Evolutionary conservation across 306 rosid species (phyloP).

Genomic region (Astragalus membranaceus): DNA sequence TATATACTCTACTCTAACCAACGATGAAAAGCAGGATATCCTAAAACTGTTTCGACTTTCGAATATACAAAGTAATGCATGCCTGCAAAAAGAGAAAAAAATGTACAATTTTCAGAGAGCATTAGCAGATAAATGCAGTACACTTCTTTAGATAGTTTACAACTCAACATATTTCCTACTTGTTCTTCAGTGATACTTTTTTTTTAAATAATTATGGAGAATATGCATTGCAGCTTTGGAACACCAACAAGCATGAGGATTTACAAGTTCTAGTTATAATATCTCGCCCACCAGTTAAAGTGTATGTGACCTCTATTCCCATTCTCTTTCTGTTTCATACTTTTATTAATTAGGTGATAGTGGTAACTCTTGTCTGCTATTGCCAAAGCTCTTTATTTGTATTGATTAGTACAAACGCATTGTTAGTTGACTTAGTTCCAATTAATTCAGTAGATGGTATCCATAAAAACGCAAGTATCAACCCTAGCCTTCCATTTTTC

Average conservation of each 20-base stretch:
- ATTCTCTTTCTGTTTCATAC: conserved; percentile 12
- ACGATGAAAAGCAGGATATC: neutral
- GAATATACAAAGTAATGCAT: neutral
- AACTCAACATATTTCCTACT: neutral
- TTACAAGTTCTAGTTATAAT: conserved; percentile 69
- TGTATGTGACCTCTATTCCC: conserved; percentile 46
- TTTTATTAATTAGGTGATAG: neutral
- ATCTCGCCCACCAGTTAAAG: conserved; percentile 87
- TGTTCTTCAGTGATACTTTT: neutral
- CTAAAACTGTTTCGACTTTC: neutral
- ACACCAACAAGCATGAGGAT: conserved; percentile 71
- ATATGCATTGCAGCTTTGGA: conserved; percentile 57
- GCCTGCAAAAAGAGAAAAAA: neutral
- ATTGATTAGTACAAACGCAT: conserved; percentile 3
- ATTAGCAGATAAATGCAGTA: neutral
- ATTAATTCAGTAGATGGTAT: neutral
- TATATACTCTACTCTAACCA: neutral
- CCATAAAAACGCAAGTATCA: neutral
- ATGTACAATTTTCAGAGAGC: neutral
- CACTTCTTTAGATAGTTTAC: neutral
- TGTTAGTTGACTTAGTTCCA: neutral
- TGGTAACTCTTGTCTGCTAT: neutral
- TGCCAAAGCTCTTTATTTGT: neutral
- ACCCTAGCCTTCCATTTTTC: neutral
- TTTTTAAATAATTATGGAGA: conserved; percentile 9